Base-by-base conservation (phyloP, 2,329 filamentous ascomycete genomes). In the Ceratocystis huliohia region DNA sequence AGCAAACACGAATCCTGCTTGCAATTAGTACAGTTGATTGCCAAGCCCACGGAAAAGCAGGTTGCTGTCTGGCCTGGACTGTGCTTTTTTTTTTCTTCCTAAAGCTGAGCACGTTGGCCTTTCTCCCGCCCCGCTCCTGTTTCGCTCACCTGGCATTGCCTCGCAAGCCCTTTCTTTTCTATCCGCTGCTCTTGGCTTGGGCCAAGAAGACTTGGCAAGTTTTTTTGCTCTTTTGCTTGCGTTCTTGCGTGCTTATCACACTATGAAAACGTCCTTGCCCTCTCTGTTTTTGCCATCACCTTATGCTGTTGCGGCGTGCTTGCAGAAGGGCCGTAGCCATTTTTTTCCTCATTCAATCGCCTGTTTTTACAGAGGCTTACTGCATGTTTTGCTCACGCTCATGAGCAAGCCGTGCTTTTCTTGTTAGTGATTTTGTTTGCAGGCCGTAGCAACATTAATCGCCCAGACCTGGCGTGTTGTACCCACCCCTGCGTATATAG, bases 131-230 rank as follows among this genome's bases (percentile, higher is more conserved):
- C 33, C 22, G 25, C 53, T 59, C 28, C 28, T 59, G 53, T 59
- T 59, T 59, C 53, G 53, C 53, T 25, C 28, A 33, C 17, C 8
- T 25, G 48, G 48, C 48, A 53, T 15, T 25, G 20, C 13, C 48
- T 28, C 44, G 41, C 30, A 30, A 50, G 61, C 46, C 28, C 45
- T 63, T 25, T 33, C 33, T 48, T 53, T 63, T 62, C 22, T 15
- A 46, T 22, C 20, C 44, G 59, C 44, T 46, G 59, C 44, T 46
- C 33, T 62, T 62, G 59, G 53, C 53, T 33, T 17, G 22, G 53
- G 59, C 33, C 59, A 62, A 45, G 59, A 62, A 30, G 25, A 33
- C 53, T 59, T 59, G 53, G 53, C 53, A 33, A n/a, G 53, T 37
- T 59, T 28, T 13, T 25, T 48, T 30, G 30, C 48, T 15, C 44